Evolutionary conservation across 2,329 filamentous ascomycete genomes (phyloP).

Genomic region (Fusarium sacchari): DNA sequence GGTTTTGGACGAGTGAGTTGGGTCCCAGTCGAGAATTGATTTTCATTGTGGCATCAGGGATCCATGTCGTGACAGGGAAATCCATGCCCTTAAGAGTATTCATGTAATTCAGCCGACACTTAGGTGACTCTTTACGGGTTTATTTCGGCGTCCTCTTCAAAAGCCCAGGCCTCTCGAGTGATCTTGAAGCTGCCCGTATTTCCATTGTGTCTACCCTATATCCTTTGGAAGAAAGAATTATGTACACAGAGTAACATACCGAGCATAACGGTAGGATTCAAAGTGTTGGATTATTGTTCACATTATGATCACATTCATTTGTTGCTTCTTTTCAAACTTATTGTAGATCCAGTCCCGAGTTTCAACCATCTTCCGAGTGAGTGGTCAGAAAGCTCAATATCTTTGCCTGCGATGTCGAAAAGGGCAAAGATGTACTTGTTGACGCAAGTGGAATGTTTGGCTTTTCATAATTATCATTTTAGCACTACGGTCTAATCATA

Average conservation of each 20-base stretch:
- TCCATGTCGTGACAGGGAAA: neutral
- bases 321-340: neutral
- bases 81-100: neutral
- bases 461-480: neutral
- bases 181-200: neutral
- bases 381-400: neutral
- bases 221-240: neutral
- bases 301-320: neutral
- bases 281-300: neutral
- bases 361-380: neutral
- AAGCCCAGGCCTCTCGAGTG: neutral
- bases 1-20: neutral
- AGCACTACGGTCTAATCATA: neutral
- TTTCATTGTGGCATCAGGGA: neutral
- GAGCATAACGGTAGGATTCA: neutral
- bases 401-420: neutral
- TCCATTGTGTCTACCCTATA: neutral
- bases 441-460: slow-evolving; percentile 4
- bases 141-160: neutral
- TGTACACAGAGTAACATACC: neutral
- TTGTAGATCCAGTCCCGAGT: neutral
- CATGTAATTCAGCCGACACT: neutral
- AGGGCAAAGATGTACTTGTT: neutral
- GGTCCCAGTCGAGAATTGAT: neutral
- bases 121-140: neutral